These are phyloP conservation scores for Apophysomyces ossiformis DNA, from an alignment of 371 early-diverging fungal species.

Conservation along the genomic window DNA sequence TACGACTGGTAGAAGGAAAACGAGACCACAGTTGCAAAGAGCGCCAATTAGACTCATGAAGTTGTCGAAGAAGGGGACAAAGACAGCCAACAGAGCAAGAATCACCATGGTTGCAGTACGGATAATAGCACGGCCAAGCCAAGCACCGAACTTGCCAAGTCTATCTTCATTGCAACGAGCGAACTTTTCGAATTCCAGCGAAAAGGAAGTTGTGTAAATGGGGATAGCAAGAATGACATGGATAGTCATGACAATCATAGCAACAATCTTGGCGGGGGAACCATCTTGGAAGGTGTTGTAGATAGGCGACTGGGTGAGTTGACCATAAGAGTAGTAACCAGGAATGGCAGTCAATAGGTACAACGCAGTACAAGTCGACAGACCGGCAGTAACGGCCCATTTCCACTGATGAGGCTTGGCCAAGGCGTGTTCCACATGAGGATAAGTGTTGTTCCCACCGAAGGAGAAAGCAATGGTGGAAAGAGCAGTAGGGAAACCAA, in stretches of 20 bases:
- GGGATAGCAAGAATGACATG: constrained; percentile 91
- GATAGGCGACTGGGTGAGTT: constrained; percentile 73
- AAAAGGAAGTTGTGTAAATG: constrained; percentile 82
- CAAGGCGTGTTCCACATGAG: constrained; percentile 86
- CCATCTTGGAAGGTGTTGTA: constrained; percentile 75
- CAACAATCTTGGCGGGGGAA: constrained; percentile 53
- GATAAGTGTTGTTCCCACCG: constrained; percentile 61
- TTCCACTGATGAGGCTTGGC: constrained; percentile 80
- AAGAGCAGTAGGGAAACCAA: constrained; percentile 62
- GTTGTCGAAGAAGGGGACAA: constrained; percentile 75
- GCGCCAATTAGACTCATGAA: constrained; percentile 79
- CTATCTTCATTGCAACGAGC: constrained; percentile 38
- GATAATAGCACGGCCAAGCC: constrained; percentile 54
- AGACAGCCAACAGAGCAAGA: constrained; percentile 56
- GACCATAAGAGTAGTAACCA: constrained; percentile 87
- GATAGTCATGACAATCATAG: constrained; percentile 82
- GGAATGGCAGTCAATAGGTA: constrained; percentile 80
- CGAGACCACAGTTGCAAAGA: constrained; percentile 67
- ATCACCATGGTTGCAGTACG: constrained; percentile 56
- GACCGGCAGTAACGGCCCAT: constrained; percentile 71
- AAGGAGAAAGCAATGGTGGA: constrained; percentile 68
- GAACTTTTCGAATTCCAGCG: constrained; percentile 72
- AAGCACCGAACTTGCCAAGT: constrained; percentile 48
- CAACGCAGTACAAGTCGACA: constrained; percentile 71
- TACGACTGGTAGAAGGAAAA: constrained; percentile 73